A percentile compares a stretch with the other conserved stretches of the same genome.
Evolutionary conservation across 73 alveolate species (phyloP).

Genomic region (Uronychia setigera): DNA sequence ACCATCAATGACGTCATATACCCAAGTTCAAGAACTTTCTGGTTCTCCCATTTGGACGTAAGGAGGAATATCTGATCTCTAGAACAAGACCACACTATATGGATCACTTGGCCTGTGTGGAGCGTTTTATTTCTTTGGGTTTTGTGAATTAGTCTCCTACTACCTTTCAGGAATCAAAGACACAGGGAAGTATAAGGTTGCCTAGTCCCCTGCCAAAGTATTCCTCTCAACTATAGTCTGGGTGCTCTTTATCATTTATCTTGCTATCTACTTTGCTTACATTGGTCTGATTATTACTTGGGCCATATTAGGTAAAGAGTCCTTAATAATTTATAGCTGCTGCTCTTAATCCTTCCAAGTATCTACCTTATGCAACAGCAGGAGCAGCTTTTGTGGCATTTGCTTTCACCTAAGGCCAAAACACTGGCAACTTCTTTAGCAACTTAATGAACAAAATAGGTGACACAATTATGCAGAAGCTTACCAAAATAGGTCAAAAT

Average conservation of each 20-base stretch:
- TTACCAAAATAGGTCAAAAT: neutral
- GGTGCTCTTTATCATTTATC: neutral
- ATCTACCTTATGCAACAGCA: conserved; percentile 25
- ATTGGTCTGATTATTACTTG: conserved; percentile 2
- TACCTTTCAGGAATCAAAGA: conserved; percentile 3
- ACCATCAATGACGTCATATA: neutral
- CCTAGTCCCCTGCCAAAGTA: neutral
- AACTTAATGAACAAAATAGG: neutral
- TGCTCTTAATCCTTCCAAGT: conserved; percentile 28
- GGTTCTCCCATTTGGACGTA: too few species aligned
- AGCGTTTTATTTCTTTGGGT: neutral
- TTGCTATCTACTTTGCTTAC: conserved; percentile 10
- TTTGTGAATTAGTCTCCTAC: conserved; percentile 14
- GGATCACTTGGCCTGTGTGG: neutral
- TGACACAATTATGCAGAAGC: neutral
- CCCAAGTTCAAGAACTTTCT: neutral
- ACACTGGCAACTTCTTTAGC: neutral
- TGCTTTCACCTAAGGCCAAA: neutral
- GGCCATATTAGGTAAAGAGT: conserved; percentile 10
- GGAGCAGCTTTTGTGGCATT: conserved; percentile 10
- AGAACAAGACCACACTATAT: too few species aligned
- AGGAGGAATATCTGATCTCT: too few species aligned
- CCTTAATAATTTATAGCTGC: conserved; percentile 1
- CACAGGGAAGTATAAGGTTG: conserved; percentile 19
- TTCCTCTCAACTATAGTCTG: neutral